Evolutionary conservation across 345 rosid species (phyloP), one percentile per base, ranked within the genome.

Genomic region (Melaleuca quinquenervia): DNA sequence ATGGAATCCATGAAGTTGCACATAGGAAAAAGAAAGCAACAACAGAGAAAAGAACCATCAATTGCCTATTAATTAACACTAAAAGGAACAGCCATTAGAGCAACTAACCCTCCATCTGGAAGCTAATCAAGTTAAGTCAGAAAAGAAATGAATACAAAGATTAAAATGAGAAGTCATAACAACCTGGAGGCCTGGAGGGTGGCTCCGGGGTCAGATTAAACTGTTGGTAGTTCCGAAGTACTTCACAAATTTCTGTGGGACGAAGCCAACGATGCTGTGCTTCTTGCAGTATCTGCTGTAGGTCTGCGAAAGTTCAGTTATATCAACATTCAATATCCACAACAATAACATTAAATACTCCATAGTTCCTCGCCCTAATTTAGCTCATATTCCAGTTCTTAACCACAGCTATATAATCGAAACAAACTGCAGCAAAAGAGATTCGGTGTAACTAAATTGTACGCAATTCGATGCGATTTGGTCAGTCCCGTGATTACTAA

Each of bases 191-290:
- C 91, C 58, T 85, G 87, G 76, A 60, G 21, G 93, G 95, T 53
- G 95, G 91, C 45, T 90, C 89, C 49, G 90, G 87, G 12, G 92
- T 86, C 82, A 93, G 74, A 80, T 64, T 87, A 87, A 93, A 91
- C 86, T 83, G 83, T 76, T 87, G 86, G 85, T 91, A 85, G 87
- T 94, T 93, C 48, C 89, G 54, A 62, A 94, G 90, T 82, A 94
- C 91, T 89, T 93, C 91, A 85, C 91, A 88, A 83, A 94, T 92
- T 91, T 93, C 95, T 51, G 89, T 87, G 3, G 95, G 94, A 22
- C 95, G 93, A 85, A 93, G 94, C 96, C 96, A 94, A 49, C 96
- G 93, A 80, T 89, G 88, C 60, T 85, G 90, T 20, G 94, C 92
- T 86, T 92, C 94, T 50, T 84, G 86, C 87, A 90, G 60, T 89